Base-by-base conservation (phyloP, 202 grass and related monocot species). In the Zoysia matrella region DNA sequence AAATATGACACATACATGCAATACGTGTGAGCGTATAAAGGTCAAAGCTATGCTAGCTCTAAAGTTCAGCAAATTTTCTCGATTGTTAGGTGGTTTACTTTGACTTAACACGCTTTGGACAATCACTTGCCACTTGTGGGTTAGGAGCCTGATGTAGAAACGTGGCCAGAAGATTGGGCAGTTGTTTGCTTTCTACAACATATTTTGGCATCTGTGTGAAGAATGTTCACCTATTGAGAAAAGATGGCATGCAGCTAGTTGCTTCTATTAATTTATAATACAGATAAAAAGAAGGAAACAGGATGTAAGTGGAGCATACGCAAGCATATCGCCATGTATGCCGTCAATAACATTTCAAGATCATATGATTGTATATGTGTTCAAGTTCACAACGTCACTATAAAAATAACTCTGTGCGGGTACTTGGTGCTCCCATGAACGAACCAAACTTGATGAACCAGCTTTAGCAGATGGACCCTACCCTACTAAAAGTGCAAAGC, bases 251-350 rank as follows among this genome's bases (percentile, higher is more conserved):
- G 10, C 45, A 62, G 15, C 9, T 63, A 52, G 30, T 43, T 61
- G 36, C 64, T 70, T 84, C 41, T 84, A 40, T 69, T 11, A 30
- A 30, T 30, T 30, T 30, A 30, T 67, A 42, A 58, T 30, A 52
- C 45, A 70, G 53, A 52, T 46, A 43, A 52, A 4, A 15, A 41
- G 49, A 83, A 74, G 11, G 39, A 30, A 30, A 30, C 22, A 75
- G 44, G 43, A 67, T 30, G 50, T 74, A 45, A 69, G 69, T 80
- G 73, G 90, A 78, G 90, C 71, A 85, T 80, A 84, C 12, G 52
- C 71, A 69, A 79, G 66, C 66, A 84, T 87, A 65, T 89, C 52
- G 69, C 67, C 80, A 90, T 90, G 52, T 68, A 57, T 71, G 72
- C 13, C 3, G 64, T 82, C 85, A 82, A 84, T 69, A 58, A 65